phyloP scores from a whole-genome alignment of 164 flowering plant species.

The Chimonanthus praecox region DNA sequence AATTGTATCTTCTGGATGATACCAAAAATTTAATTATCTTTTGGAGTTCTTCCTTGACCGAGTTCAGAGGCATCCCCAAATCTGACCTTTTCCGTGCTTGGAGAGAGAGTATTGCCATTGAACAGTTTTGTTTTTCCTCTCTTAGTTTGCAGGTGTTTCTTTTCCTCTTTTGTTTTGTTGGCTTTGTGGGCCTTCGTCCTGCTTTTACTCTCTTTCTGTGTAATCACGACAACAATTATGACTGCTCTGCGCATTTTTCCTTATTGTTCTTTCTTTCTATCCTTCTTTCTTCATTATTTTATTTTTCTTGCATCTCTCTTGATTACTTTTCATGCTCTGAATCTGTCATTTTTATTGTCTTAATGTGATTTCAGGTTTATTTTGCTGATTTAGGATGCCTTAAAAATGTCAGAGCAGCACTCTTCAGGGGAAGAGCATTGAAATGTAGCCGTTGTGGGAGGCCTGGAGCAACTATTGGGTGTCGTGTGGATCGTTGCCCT shows the following conservation, averaged over 20 bases:
- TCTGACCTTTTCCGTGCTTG: too few relatives aligned
- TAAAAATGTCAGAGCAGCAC: constrained; percentile 91
- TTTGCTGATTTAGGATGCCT: constrained; percentile 94
- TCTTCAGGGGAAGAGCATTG: constrained; percentile 83
- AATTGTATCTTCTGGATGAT: too few relatives aligned
- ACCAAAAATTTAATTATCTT: too few relatives aligned
- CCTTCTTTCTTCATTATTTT: neutral
- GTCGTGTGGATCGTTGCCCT: constrained; percentile 98
- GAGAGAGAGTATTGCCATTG: too few relatives aligned
- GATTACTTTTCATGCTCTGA: neutral
- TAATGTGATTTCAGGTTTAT: constrained; percentile 61
- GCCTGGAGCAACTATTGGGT: constrained; percentile 96
- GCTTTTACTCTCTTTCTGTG: too few relatives aligned
- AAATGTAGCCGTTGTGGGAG: constrained; percentile 96
- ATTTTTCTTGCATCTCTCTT: neutral
- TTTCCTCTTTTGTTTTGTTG: too few relatives aligned
- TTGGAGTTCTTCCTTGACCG: too few relatives aligned
- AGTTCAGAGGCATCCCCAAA: too few relatives aligned
- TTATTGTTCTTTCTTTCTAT: neutral
- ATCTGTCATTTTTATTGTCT: neutral
- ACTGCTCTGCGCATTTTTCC: neutral
- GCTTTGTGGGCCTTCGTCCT: too few relatives aligned
- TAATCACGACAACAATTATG: too few relatives aligned
- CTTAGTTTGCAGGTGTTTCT: too few relatives aligned
- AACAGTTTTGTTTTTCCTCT: too few relatives aligned